Percentiles rank a stretch among this genome's conserved stretches.
Evolutionary conservation across 345 rosid genomes (phyloP).

Genomic region (Pugionium dolabratum): DNA sequence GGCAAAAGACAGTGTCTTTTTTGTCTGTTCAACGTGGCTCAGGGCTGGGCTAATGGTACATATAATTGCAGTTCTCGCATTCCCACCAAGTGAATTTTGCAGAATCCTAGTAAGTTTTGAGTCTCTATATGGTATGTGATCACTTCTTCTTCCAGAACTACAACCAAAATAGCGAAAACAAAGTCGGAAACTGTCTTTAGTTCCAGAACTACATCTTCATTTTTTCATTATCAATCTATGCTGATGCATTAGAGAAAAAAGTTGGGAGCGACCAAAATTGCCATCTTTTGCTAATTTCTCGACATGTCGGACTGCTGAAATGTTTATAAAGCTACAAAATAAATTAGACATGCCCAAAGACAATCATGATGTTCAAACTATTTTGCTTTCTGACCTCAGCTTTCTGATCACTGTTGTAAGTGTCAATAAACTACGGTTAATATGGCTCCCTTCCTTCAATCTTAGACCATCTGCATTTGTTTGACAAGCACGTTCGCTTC

Average conservation of each 20-base stretch:
- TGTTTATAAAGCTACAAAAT: constrained; percentile 17
- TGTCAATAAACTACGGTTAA: constrained; percentile 90
- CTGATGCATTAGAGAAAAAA: too few relatives aligned
- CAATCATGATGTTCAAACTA: neutral
- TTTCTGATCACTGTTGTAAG: constrained; percentile 93
- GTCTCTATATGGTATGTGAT: constrained; percentile 90
- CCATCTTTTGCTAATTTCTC: too few relatives aligned
- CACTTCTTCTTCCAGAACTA: constrained; percentile 72
- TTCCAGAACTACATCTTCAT: too few relatives aligned
- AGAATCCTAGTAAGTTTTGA: constrained; percentile 94
- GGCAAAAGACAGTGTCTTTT: constrained; percentile 85
- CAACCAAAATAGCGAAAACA: constrained; percentile 2
- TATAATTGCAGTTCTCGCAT: constrained; percentile 94
- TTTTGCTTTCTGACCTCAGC: constrained; percentile 65
- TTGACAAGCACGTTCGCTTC: constrained; percentile 91
- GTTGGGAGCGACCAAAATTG: too few relatives aligned
- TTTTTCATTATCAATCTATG: too few relatives aligned
- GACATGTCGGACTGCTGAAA: too few relatives aligned
- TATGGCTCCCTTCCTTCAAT: constrained; percentile 94
- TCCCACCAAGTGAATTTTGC: constrained; percentile 98
- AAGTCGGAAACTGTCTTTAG: too few relatives aligned
- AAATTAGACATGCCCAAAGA: constrained; percentile 27
- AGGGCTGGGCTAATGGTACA: constrained; percentile 95
- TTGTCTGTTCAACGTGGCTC: constrained; percentile 90
- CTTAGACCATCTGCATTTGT: constrained; percentile 82